Percentiles rank a stretch among this genome's conserved stretches.
Evolutionary conservation across 495 filamentous ascomycete species (phyloP).

Genomic region (Penicillium odoratum): DNA sequence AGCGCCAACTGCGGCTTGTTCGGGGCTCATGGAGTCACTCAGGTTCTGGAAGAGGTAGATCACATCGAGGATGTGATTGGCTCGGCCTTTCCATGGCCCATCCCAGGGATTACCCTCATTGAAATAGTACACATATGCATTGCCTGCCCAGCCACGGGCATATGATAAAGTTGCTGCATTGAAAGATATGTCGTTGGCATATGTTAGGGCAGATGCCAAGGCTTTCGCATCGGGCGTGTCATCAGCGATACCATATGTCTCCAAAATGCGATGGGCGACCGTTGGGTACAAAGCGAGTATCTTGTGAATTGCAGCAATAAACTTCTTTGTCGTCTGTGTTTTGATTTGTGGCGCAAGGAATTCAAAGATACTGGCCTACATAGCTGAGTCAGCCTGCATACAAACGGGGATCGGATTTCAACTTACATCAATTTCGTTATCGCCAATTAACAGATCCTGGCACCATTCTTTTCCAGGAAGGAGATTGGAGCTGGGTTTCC

Average conservation of each 20-base stretch:
- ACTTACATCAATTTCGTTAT: slow-evolving; percentile 43
- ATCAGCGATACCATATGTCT: slow-evolving; percentile 30
- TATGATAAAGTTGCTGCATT: slow-evolving; percentile 37
- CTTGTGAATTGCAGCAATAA: slow-evolving; percentile 26
- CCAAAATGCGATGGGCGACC: slow-evolving; percentile 28
- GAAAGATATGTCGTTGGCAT: slow-evolving; percentile 40
- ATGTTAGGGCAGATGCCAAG: slow-evolving; percentile 33
- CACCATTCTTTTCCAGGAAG: slow-evolving; percentile 35
- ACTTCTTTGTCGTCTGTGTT: slow-evolving; percentile 31
- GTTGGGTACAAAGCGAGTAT: slow-evolving; percentile 20
- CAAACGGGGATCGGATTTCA: background rate
- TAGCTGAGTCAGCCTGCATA: background rate
- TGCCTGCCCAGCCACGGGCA: slow-evolving; percentile 37
- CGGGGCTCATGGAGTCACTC: slow-evolving; percentile 32
- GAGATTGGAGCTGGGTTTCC: slow-evolving; percentile 18
- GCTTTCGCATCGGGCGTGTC: slow-evolving; percentile 34
- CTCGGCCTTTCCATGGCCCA: slow-evolving; percentile 40
- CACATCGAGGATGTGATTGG: slow-evolving; percentile 48
- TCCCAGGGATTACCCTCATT: slow-evolving; percentile 52
- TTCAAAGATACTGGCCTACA: slow-evolving; percentile 32
- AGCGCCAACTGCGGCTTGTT: slow-evolving; percentile 29
- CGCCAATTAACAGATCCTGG: slow-evolving; percentile 42
- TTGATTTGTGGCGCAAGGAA: slow-evolving; percentile 27
- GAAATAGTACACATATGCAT: slow-evolving; percentile 49
- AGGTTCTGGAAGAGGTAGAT: slow-evolving; percentile 50